phyloP scores from a whole-genome alignment of 2,329 filamentous ascomycete species.

The Emmonsiellopsis sp. region DNA sequence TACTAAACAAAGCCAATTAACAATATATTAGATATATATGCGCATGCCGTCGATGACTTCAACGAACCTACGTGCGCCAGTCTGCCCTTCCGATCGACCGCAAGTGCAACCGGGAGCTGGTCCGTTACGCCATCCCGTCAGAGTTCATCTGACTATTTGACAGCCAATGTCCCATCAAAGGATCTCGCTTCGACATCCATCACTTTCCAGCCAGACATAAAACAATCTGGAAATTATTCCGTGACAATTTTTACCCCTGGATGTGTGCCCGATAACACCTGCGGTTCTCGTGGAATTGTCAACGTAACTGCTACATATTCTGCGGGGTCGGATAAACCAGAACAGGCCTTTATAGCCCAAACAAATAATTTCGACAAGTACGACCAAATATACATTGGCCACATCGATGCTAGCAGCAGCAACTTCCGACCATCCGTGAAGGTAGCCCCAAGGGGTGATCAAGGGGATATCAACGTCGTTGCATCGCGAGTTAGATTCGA shows the following conservation, averaged over 20 bases:
- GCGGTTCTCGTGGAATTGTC: constrained; percentile 65
- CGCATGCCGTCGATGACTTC: constrained; percentile 77
- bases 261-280: constrained; percentile 71
- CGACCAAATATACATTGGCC: constrained; percentile 80
- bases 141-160: constrained; percentile 66
- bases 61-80: constrained; percentile 78
- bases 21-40: constrained; percentile 53
- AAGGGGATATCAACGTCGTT: constrained; percentile 65
- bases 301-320: constrained; percentile 70
- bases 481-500: constrained; percentile 79
- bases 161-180: constrained; percentile 53
- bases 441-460: constrained; percentile 56
- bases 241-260: constrained; percentile 90
- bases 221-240: constrained; percentile 82
- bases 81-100: constrained; percentile 54
- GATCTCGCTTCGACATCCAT: constrained; percentile 56
- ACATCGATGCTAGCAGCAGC: constrained; percentile 63
- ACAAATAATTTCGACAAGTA: constrained; percentile 97
- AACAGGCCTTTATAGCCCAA: constrained; percentile 63
- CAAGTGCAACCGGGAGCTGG: constrained; percentile 70
- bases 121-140: constrained; percentile 54
- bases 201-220: constrained; percentile 74
- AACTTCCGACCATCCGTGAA: constrained; percentile 75
- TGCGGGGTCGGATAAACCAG: constrained; percentile 36
- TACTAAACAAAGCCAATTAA: neutral